Conservation (phyloP, 371 early-diverging fungal species). For the Mortierella sp. region DNA sequence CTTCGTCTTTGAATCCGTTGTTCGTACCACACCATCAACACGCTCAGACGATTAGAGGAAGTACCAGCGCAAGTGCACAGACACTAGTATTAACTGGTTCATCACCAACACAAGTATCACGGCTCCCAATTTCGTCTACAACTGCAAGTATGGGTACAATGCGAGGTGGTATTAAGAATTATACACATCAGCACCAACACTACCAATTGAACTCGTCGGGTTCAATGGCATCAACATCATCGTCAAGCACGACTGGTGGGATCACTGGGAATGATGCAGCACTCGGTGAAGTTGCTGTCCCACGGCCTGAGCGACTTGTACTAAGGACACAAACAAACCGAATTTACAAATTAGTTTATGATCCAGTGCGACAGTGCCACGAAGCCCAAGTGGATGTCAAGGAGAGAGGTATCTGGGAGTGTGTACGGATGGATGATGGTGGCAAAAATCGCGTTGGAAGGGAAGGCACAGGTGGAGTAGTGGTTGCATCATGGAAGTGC, state of each 20-base stretch:
- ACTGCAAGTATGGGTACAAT: slow-evolving; percentile 1
- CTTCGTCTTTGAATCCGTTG: slow-evolving; percentile 19
- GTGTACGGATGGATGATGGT: slow-evolving; percentile 56
- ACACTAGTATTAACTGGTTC: neutral
- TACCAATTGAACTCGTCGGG: slow-evolving; percentile 14
- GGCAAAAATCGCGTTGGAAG: slow-evolving; percentile 47
- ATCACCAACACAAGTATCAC: neutral
- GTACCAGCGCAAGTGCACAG: slow-evolving; percentile 15
- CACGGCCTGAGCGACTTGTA: slow-evolving; percentile 41
- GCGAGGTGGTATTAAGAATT: slow-evolving; percentile 5
- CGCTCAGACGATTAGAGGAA: neutral
- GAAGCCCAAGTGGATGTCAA: slow-evolving; percentile 49
- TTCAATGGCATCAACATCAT: slow-evolving; percentile 30
- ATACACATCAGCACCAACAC: slow-evolving; percentile 22
- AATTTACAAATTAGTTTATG: slow-evolving; percentile 42
- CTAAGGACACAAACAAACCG: slow-evolving; percentile 50
- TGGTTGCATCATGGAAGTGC: slow-evolving; percentile 53
- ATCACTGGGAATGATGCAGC: neutral
- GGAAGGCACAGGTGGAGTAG: slow-evolving; percentile 50
- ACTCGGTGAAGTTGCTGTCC: neutral
- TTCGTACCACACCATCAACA: slow-evolving; percentile 5
- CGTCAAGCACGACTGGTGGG: neutral
- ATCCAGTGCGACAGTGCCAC: slow-evolving; percentile 51
- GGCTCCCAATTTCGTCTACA: slow-evolving; percentile 5
- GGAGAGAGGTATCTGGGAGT: slow-evolving; percentile 55